Evolutionary conservation across 1,139 yeast species (phyloP).

Genomic region (Suhomyces choctaworum): DNA sequence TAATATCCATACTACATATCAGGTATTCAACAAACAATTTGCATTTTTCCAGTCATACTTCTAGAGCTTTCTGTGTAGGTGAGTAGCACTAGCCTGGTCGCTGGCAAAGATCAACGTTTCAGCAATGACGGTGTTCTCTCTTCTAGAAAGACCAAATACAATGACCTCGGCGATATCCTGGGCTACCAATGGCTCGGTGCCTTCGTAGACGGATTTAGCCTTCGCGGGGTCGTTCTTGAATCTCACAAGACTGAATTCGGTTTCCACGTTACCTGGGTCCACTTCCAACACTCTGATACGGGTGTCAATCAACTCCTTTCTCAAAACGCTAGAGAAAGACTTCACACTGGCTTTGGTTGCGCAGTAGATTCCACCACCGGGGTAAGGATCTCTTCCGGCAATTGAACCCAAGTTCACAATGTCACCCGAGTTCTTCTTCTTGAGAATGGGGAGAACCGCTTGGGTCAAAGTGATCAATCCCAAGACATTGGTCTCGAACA

Average conservation of each 20-base stretch:
- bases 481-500: constrained; percentile 46
- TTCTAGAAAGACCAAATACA: constrained; percentile 69
- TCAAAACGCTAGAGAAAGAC: constrained; percentile 71
- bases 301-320: constrained; percentile 76
- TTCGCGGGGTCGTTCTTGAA: constrained; percentile 67
- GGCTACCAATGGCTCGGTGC: constrained; percentile 71
- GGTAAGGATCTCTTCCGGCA: constrained; percentile 87
- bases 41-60: not conserved
- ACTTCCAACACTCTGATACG: constrained; percentile 77
- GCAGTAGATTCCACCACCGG: constrained; percentile 85
- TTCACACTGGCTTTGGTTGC: constrained; percentile 84
- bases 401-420: constrained; percentile 82
- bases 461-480: constrained; percentile 45
- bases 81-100: constrained; percentile 75
- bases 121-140: constrained; percentile 74
- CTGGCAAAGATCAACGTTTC: constrained; percentile 75
- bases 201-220: constrained; percentile 73
- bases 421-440: constrained; percentile 62
- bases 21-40: not conserved
- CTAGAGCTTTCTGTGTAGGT: constrained; percentile 32
- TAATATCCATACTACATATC: too few relatives aligned
- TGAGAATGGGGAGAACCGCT: constrained; percentile 44
- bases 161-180: constrained; percentile 82
- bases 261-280: constrained; percentile 87
- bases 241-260: constrained; percentile 79